phyloP scores from a whole-genome alignment of 345 rosid species.

The Lumnitzera racemosa region DNA sequence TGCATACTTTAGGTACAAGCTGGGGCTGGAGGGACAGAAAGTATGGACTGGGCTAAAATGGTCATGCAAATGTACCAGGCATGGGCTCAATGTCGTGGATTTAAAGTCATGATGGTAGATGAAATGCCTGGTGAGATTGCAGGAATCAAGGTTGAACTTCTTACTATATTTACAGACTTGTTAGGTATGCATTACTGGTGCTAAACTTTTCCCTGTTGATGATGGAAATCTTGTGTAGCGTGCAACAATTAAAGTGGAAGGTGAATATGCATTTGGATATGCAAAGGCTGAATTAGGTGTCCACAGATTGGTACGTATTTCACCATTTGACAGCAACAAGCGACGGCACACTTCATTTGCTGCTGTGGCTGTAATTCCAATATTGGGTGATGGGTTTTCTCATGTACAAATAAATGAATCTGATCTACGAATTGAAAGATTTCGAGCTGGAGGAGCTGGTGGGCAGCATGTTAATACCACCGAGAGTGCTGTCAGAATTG shows the following conservation, averaged over 20 bases:
- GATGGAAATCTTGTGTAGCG: slow-evolving; percentile 41
- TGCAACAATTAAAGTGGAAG: slow-evolving; percentile 90
- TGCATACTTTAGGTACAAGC: slow-evolving; percentile 68
- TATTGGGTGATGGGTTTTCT: slow-evolving; percentile 64
- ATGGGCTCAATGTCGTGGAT: slow-evolving; percentile 77
- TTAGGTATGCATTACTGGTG: not conserved
- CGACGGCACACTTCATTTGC: slow-evolving; percentile 95
- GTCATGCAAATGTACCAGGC: slow-evolving; percentile 84
- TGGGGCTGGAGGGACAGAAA: slow-evolving; percentile 98
- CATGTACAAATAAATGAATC: slow-evolving; percentile 83
- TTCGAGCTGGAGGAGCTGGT: slow-evolving; percentile 87
- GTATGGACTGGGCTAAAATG: slow-evolving; percentile 98
- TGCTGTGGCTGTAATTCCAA: slow-evolving; percentile 97
- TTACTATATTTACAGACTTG: slow-evolving; percentile 1
- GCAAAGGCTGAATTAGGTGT: slow-evolving; percentile 98
- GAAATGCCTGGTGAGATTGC: slow-evolving; percentile 91
- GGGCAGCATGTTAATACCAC: slow-evolving; percentile 93
- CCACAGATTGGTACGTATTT: slow-evolving; percentile 91
- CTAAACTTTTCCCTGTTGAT: not conserved
- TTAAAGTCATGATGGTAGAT: slow-evolving; percentile 56
- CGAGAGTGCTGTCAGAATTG: slow-evolving; percentile 89
- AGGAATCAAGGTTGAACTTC: slow-evolving; percentile 78
- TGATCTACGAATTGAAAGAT: slow-evolving; percentile 83
- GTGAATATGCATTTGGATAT: slow-evolving; percentile 89
- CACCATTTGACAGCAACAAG: slow-evolving; percentile 86